phyloP scores from a whole-genome alignment of 2,329 filamentous ascomycete species.

The Emericellopsis cladophorae region DNA sequence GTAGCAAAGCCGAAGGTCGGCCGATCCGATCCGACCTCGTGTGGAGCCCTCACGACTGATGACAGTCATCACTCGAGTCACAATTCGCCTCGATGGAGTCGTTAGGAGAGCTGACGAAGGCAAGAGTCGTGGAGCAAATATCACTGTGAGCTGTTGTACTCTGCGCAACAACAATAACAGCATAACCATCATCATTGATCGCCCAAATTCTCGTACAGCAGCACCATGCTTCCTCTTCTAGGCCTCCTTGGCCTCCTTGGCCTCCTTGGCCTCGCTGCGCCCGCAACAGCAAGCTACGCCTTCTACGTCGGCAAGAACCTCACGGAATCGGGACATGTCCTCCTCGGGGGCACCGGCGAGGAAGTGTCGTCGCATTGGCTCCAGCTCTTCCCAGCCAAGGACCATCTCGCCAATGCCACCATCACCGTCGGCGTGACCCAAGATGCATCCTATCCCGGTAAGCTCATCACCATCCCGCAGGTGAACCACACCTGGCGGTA shows the following conservation, averaged over 20 bases:
- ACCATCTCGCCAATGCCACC: slow-evolving; percentile 25
- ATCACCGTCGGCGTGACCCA: slow-evolving; percentile 27
- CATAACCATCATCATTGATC: no score
- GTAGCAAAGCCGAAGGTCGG: no score
- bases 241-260: slow-evolving; percentile 1
- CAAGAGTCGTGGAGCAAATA: no score
- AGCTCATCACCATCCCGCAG: slow-evolving; percentile 12
- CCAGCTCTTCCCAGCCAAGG: slow-evolving; percentile 26
- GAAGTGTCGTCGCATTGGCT: slow-evolving; percentile 34
- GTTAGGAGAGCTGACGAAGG: no score
- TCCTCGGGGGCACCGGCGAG: slow-evolving; percentile 31
- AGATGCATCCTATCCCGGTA: slow-evolving; percentile 20
- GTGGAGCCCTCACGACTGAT: no score
- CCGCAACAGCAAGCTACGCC: slow-evolving; percentile 26
- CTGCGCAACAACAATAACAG: no score
- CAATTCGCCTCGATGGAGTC: no score
- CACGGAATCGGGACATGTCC: slow-evolving; percentile 25
- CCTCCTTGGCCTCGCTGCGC: slow-evolving; percentile 3
- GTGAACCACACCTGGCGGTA: slow-evolving; percentile 12
- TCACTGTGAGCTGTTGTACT: no score
- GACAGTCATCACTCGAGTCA: no score
- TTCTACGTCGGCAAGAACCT: slow-evolving; percentile 33
- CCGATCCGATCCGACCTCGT: no score
- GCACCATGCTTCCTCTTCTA: no score
- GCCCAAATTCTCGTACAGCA: no score